These are phyloP conservation scores for Smittium culicis DNA, from an alignment of 371 early-diverging fungal genomes.

Conservation along the genomic window DNA sequence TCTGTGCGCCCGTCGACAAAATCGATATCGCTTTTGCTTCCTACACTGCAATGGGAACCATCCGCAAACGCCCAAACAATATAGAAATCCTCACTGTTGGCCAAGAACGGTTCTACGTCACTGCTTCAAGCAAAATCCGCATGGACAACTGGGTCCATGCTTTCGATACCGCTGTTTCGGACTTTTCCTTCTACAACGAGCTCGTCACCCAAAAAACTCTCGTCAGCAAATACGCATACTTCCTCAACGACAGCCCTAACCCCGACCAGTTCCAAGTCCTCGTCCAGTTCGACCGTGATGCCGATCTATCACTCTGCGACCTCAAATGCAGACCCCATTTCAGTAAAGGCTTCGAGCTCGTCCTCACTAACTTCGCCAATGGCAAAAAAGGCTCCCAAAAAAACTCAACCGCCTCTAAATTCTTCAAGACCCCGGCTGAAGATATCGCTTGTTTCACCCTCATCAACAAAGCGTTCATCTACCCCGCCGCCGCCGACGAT, in stretches of 20 bases:
- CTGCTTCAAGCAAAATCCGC: neutral
- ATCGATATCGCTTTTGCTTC: constrained; percentile 45
- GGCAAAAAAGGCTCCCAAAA: neutral
- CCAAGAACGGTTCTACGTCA: neutral
- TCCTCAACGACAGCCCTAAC: neutral
- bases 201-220: neutral
- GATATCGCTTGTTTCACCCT: neutral
- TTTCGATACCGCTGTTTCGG: neutral
- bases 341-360: neutral
- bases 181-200: neutral
- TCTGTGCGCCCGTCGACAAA: constrained; percentile 36
- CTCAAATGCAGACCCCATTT: neutral
- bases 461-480: neutral
- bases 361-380: neutral
- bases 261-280: neutral
- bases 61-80: neutral
- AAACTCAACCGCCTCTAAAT: no score
- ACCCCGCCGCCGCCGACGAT: neutral
- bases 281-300: neutral
- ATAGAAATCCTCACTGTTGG: neutral
- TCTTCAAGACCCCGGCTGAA: neutral
- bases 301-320: neutral
- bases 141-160: constrained; percentile 3
- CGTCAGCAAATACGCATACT: neutral
- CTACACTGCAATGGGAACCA: neutral